phyloP scores from a whole-genome alignment of 768 basidiomycete genomes.

The Boletus vinaceobasis region DNA sequence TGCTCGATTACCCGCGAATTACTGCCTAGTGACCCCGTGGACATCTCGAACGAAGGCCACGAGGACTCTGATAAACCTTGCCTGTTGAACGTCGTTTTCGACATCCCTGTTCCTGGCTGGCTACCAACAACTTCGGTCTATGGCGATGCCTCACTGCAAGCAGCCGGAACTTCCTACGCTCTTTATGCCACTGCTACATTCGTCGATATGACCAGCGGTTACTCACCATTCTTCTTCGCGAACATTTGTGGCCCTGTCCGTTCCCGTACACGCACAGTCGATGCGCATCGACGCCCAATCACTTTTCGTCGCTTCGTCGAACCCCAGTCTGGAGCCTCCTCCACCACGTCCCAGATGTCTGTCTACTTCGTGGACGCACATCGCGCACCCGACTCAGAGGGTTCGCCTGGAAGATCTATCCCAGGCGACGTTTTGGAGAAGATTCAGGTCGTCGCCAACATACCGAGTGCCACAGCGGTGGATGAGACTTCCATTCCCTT shows the following conservation, averaged over 20 bases:
- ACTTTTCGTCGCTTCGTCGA: constrained; percentile 52
- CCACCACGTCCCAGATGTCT: constrained; percentile 29
- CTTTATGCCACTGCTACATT: constrained; percentile 68
- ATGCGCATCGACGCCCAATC: constrained; percentile 42
- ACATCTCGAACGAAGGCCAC: constrained; percentile 61
- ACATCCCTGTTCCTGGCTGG: constrained; percentile 88
- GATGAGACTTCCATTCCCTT: constrained; percentile 50
- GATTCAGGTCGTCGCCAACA: constrained; percentile 60
- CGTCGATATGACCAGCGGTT: constrained; percentile 41
- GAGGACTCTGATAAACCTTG: constrained; percentile 55
- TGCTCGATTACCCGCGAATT: constrained; percentile 66
- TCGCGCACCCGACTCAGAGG: constrained; percentile 15
- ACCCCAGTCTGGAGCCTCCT: constrained; percentile 35
- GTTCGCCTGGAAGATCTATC: constrained; percentile 31
- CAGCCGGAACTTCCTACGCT: constrained; percentile 59
- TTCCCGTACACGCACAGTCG: constrained; percentile 39
- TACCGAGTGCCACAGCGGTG: constrained; percentile 53
- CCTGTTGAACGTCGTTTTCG: constrained; percentile 75
- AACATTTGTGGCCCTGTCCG: constrained; percentile 57
- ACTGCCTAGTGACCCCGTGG: constrained; percentile 42
- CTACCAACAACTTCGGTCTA: constrained; percentile 60
- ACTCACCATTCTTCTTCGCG: constrained; percentile 44
- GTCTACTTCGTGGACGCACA: constrained; percentile 46
- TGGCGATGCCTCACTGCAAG: constrained; percentile 40
- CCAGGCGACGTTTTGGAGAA: constrained; percentile 55